These are phyloP conservation scores for Cladorrhinum sp. DNA, from an alignment of 2,329 filamentous ascomycete species.

Conservation along the genomic window DNA sequence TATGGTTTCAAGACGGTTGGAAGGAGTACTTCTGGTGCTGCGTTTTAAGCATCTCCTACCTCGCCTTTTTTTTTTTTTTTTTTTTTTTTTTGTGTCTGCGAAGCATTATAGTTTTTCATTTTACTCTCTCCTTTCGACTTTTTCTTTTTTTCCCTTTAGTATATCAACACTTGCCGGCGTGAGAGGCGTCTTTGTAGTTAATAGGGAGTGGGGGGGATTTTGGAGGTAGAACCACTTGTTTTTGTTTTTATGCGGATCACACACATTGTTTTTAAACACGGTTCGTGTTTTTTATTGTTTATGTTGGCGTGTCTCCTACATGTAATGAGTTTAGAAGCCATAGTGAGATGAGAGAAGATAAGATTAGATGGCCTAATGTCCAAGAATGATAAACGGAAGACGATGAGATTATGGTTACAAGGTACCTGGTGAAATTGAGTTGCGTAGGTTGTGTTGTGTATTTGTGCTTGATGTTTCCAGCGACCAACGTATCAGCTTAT, in stretches of 20 bases:
- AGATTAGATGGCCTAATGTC: too few relatives aligned
- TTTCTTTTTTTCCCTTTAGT: not conserved
- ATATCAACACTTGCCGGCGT: not conserved
- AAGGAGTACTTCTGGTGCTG: conserved; percentile 39
- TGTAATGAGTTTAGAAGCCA: too few relatives aligned
- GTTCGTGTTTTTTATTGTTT: not conserved
- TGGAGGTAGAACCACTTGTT: not conserved
- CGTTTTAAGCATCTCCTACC: conserved; percentile 28
- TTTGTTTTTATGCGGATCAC: not conserved
- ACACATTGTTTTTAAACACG: not conserved
- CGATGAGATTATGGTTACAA: too few relatives aligned
- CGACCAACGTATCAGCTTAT: too few relatives aligned
- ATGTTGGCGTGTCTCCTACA: not conserved
- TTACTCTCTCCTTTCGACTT: not conserved
- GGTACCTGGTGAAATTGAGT: too few relatives aligned
- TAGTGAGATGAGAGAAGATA: too few relatives aligned
- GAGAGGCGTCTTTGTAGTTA: not conserved
- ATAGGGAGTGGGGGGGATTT: not conserved
- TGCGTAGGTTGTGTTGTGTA: too few relatives aligned
- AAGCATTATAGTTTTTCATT: not conserved
- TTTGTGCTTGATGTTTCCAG: too few relatives aligned
- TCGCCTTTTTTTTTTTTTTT: not conserved
- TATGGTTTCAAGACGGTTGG: conserved; percentile 52
- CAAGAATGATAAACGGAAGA: too few relatives aligned
- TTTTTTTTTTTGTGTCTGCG: not conserved